These are phyloP conservation scores for Dacryopinax spathularia DNA, from an alignment of 768 basidiomycete species.

Conservation along the genomic window DNA sequence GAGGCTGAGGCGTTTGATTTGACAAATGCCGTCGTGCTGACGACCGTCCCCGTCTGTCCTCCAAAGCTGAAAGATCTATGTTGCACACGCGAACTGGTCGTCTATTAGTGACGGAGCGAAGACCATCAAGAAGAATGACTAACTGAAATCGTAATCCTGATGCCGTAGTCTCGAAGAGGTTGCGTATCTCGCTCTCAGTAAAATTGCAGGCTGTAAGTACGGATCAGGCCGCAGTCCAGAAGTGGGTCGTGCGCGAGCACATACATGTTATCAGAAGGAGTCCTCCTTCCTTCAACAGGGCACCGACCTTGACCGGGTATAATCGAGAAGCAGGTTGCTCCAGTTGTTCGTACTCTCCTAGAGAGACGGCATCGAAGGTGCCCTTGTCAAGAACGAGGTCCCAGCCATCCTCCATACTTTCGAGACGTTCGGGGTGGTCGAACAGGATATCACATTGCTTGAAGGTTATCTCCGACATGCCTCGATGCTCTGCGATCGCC, in stretches of 20 bases:
- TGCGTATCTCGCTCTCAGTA: slow-evolving; percentile 58
- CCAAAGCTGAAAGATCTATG: slow-evolving; percentile 65
- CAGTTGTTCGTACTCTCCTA: slow-evolving; percentile 43
- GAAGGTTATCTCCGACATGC: slow-evolving; percentile 36
- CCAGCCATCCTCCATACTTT: slow-evolving; percentile 33
- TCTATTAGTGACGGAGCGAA: neutral
- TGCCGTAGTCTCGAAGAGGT: slow-evolving; percentile 34
- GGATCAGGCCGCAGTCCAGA: slow-evolving; percentile 1
- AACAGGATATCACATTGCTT: slow-evolving; percentile 49
- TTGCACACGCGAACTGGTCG: slow-evolving; percentile 49
- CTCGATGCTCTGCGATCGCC: slow-evolving; percentile 38
- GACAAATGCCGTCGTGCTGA: slow-evolving; percentile 59
- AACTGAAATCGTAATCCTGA: slow-evolving; percentile 53
- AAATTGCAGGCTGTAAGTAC: slow-evolving; percentile 57
- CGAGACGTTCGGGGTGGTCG: slow-evolving; percentile 29
- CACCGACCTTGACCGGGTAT: slow-evolving; percentile 46
- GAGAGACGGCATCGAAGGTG: slow-evolving; percentile 75
- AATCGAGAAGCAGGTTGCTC: slow-evolving; percentile 40
- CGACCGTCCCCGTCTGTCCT: slow-evolving; percentile 56
- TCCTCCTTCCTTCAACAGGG: slow-evolving; percentile 50
- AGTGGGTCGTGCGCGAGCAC: slow-evolving; percentile 17
- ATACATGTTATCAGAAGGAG: slow-evolving; percentile 68
- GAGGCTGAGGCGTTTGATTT: slow-evolving; percentile 18
- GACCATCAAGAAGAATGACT: slow-evolving; percentile 16
- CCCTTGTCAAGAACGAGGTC: slow-evolving; percentile 73